Conservation (phyloP, 2,329 filamentous ascomycete genomes). For the Chrysoporthe deuterocubensis region DNA sequence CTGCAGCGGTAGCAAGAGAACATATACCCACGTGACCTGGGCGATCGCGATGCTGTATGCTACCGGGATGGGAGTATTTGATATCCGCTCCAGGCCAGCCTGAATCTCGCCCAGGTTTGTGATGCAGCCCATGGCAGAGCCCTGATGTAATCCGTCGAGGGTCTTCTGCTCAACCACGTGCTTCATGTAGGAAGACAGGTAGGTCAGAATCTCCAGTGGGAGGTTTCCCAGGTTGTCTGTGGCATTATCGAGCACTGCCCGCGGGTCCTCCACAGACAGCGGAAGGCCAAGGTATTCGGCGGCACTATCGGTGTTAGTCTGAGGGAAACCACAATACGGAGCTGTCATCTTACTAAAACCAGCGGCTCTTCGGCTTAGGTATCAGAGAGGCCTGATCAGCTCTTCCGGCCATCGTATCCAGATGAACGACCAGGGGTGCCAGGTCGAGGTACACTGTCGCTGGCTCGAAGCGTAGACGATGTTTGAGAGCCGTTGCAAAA, state of each 20-base stretch:
- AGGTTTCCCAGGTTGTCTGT: constrained; percentile 77
- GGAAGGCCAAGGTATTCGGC: constrained; percentile 78
- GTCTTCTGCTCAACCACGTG: constrained; percentile 59
- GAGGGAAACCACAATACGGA: not conserved
- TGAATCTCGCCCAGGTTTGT: constrained; percentile 70
- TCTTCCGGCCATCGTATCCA: constrained; percentile 73
- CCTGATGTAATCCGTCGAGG: constrained; percentile 62
- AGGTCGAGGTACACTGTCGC: constrained; percentile 79
- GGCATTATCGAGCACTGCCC: constrained; percentile 75
- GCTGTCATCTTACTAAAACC: not conserved
- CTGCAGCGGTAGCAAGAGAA: constrained; percentile 81
- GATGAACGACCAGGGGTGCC: constrained; percentile 68
- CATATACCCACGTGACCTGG: constrained; percentile 86
- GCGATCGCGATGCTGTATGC: constrained; percentile 85
- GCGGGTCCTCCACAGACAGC: constrained; percentile 77
- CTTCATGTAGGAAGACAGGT: constrained; percentile 71
- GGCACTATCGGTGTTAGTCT: constrained; percentile 12
- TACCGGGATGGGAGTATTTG: constrained; percentile 80
- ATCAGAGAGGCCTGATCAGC: constrained; percentile 47
- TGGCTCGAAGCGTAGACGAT: constrained; percentile 82
- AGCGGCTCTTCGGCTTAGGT: constrained; percentile 43
- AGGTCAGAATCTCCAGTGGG: constrained; percentile 79
- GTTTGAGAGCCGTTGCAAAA: constrained; percentile 78
- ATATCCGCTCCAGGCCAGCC: constrained; percentile 74
- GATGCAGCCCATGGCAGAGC: constrained; percentile 44